Conservation (phyloP, 1,139 yeast genomes). For the Sugiyamaella neomexicana region DNA sequence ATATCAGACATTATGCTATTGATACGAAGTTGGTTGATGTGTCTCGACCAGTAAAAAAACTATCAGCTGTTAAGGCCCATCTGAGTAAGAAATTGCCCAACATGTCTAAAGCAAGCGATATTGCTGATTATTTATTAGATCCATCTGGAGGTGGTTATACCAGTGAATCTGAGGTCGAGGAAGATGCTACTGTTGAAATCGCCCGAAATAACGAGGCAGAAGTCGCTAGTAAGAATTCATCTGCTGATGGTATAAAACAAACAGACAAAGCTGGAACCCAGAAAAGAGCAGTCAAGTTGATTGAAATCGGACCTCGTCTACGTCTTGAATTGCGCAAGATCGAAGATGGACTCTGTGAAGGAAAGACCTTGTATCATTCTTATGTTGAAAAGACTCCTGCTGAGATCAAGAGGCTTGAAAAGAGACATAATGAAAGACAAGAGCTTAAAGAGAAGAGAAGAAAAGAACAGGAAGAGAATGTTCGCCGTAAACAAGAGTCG, state of each 20-base stretch:
- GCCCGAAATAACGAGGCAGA: constrained; percentile 44
- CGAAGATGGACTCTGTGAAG: constrained; percentile 86
- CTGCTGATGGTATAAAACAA: constrained; percentile 12
- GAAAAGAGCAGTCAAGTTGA: constrained; percentile 86
- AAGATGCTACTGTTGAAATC: constrained; percentile 78
- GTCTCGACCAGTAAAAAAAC: constrained; percentile 73
- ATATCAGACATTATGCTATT: constrained; percentile 86
- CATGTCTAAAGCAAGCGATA: constrained; percentile 64
- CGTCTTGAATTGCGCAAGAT: constrained; percentile 75
- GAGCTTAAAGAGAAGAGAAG: constrained; percentile 70
- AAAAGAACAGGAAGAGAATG: constrained; percentile 75
- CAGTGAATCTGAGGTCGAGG: constrained; percentile 89
- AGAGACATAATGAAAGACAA: constrained; percentile 62
- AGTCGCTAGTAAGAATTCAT: constrained; percentile 14
- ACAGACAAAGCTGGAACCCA: constrained; percentile 43
- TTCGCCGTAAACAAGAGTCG: constrained; percentile 70
- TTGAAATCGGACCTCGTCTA: constrained; percentile 93
- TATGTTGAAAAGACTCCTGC: constrained; percentile 58
- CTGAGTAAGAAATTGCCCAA: constrained; percentile 72
- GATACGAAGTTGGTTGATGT: constrained; percentile 86
- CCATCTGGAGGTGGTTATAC: constrained; percentile 80
- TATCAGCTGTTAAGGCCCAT: constrained; percentile 53
- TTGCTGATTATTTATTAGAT: constrained; percentile 80
- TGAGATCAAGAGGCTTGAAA: constrained; percentile 64
- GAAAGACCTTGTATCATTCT: constrained; percentile 85